A percentile compares a stretch with the other conserved stretches of the same genome.
Conservation (phyloP, 345 rosid species). For the Eucalyptus cloeziana region DNA sequence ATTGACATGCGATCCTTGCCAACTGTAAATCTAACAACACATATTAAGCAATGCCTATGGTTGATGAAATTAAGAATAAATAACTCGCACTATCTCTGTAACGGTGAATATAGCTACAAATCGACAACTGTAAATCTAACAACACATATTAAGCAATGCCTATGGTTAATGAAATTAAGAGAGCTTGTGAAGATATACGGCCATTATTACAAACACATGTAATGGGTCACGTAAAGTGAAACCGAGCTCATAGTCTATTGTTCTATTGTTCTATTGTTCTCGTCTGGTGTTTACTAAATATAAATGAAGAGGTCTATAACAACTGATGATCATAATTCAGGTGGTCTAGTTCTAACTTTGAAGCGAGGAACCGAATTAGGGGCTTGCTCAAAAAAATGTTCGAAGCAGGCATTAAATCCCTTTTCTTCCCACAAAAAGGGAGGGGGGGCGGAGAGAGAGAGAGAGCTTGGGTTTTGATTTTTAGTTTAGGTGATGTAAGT, state of each 20-base stretch:
- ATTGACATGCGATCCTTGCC: background rate
- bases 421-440: rapidly evolving
- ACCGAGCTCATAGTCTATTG: background rate
- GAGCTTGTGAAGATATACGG: background rate
- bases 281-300: background rate
- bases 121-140: background rate
- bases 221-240: background rate
- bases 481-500: background rate
- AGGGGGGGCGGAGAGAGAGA: background rate
- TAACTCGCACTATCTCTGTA: background rate
- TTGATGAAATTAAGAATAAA: background rate
- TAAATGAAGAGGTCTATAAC: background rate
- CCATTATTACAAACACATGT: background rate
- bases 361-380: background rate
- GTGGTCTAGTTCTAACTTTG: background rate
- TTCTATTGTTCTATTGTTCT: background rate
- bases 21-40: background rate
- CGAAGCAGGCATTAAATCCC: background rate
- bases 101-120: background rate
- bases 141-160: background rate
- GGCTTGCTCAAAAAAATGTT: background rate
- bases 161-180: background rate
- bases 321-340: background rate
- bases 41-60: background rate
- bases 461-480: background rate